Evolutionary conservation across 805 yeast genomes (phyloP).

Genomic region (Starmerella floricola): DNA sequence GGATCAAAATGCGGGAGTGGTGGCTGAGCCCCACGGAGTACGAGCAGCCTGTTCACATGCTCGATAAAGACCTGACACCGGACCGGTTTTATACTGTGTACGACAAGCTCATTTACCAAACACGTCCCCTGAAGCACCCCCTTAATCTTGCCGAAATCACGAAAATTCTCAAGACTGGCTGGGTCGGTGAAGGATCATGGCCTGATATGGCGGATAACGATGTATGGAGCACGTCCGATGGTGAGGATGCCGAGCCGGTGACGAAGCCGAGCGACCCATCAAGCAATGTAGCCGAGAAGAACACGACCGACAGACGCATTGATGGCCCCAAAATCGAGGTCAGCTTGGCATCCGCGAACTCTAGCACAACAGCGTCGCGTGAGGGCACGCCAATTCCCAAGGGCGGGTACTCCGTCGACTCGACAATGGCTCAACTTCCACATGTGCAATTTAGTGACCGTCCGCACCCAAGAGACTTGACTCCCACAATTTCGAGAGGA

Average conservation of each 20-base stretch:
- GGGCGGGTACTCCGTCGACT: too few species aligned
- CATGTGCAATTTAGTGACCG: slow-evolving; percentile 18
- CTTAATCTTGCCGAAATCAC: slow-evolving; percentile 64
- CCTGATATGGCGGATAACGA: slow-evolving; percentile 23
- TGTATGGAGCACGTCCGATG: slow-evolving; percentile 21
- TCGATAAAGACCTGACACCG: slow-evolving; percentile 25
- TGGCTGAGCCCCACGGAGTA: slow-evolving; percentile 40
- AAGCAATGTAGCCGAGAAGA: background rate
- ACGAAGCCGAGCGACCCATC: background rate
- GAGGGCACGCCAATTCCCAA: too few species aligned
- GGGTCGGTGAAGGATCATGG: slow-evolving; percentile 74
- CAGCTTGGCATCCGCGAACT: background rate
- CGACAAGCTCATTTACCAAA: slow-evolving; percentile 55
- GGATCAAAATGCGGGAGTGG: slow-evolving; percentile 55
- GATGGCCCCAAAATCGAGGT: too few species aligned
- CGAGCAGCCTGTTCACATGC: slow-evolving; percentile 19
- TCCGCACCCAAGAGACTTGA: slow-evolving; percentile 17
- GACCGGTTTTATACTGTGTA: slow-evolving; percentile 40
- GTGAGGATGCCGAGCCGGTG: slow-evolving; percentile 1
- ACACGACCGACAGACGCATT: background rate
- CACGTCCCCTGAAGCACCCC: slow-evolving; percentile 52
- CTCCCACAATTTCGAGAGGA: slow-evolving; percentile 1
- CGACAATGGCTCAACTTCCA: too few species aligned
- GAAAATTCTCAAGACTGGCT: slow-evolving; percentile 65
- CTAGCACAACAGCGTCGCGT: background rate